phyloP scores from a whole-genome alignment of 2,329 filamentous ascomycete genomes.

The Cordyceps fumosorosea region DNA sequence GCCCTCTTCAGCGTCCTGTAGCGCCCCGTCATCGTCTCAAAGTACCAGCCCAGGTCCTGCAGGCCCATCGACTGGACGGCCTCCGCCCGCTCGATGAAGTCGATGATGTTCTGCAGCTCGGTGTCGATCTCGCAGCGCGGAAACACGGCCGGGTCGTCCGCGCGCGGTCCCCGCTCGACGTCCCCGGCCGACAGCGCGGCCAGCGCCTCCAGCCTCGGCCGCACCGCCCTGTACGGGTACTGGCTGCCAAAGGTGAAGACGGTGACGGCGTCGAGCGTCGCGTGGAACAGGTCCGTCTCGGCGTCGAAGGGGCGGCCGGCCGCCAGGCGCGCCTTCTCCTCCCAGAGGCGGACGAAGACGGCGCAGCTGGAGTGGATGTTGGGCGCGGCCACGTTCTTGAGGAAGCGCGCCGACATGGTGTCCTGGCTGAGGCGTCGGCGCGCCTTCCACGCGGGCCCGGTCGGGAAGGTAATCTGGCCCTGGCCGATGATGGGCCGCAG shows the following conservation, averaged over 20 bases:
- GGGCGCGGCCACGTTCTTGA: slow-evolving; percentile 27
- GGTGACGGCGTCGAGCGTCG: slow-evolving; percentile 26
- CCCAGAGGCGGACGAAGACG: slow-evolving; percentile 27
- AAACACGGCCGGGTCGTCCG: background rate
- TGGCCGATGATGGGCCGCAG: background rate
- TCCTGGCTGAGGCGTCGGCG: slow-evolving; percentile 31
- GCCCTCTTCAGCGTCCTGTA: slow-evolving; percentile 14
- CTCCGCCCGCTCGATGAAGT: background rate
- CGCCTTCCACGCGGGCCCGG: slow-evolving; percentile 25
- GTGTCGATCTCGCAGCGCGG: background rate
- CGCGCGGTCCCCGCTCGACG: background rate
- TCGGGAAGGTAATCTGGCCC: slow-evolving; percentile 17
- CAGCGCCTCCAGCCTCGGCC: background rate
- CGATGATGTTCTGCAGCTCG: background rate
- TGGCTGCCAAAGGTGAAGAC: slow-evolving; percentile 22
- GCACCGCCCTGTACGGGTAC: background rate
- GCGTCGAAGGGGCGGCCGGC: slow-evolving; percentile 20
- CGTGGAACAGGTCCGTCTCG: slow-evolving; percentile 24
- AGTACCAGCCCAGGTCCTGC: background rate
- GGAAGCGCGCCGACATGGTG: slow-evolving; percentile 31
- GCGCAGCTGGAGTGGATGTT: slow-evolving; percentile 26
- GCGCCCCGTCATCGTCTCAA: background rate
- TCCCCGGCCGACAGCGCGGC: background rate
- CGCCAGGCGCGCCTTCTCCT: slow-evolving; percentile 23
- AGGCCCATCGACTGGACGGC: background rate